Conservation (phyloP, 2,329 filamentous ascomycete species). For the Chalara sp. region DNA sequence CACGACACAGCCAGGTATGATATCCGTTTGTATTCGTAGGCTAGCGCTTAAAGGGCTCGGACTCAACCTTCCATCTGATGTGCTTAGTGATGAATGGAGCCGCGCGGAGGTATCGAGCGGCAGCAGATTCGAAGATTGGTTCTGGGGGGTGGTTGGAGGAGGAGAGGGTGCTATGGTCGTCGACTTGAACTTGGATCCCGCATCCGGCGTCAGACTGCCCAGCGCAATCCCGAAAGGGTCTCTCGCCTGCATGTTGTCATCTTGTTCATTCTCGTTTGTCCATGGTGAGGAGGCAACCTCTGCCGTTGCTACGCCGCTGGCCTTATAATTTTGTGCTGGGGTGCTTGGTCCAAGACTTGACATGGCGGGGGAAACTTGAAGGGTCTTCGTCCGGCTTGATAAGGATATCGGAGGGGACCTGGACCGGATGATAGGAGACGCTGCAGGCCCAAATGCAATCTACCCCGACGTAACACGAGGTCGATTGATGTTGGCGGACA, state of each 20-base stretch:
- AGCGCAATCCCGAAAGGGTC: slow-evolving; percentile 9
- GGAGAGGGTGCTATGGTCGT: slow-evolving; percentile 34
- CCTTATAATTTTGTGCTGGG: not conserved
- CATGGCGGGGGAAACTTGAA: not conserved
- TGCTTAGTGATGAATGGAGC: slow-evolving; percentile 10
- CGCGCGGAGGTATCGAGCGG: slow-evolving; percentile 20
- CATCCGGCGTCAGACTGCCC: slow-evolving; percentile 5
- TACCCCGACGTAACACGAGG: slow-evolving; percentile 1
- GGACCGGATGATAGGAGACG: too few species aligned
- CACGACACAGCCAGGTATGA: slow-evolving; percentile 17
- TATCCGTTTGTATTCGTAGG: slow-evolving; percentile 31
- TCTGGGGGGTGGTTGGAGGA: slow-evolving; percentile 12
- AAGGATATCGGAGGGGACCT: too few species aligned
- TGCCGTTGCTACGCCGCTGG: not conserved
- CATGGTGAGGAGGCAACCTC: not conserved
- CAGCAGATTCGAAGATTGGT: slow-evolving; percentile 10
- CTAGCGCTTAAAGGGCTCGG: slow-evolving; percentile 24
- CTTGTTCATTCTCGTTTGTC: not conserved
- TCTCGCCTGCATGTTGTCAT: too few species aligned
- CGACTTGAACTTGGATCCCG: slow-evolving; percentile 26
- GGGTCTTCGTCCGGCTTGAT: too few species aligned
- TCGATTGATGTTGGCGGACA: not conserved
- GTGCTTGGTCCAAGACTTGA: not conserved
- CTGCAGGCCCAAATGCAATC: not conserved
- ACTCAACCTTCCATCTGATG: slow-evolving; percentile 1